Conservation (phyloP, 805 yeast species). For the Myxozyma monticola region DNA sequence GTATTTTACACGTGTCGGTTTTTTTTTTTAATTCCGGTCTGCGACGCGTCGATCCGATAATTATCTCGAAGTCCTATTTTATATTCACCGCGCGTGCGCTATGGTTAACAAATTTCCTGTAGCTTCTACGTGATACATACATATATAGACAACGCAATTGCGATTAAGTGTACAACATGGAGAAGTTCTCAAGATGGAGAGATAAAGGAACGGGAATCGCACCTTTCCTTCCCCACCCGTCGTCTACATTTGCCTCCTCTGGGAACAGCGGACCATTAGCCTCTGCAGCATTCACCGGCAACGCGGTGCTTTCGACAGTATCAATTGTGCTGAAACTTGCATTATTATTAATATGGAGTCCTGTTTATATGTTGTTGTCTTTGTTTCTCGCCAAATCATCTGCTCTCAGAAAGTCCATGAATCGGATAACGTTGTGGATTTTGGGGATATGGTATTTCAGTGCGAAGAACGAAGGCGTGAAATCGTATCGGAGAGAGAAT, state of each 20-base stretch:
- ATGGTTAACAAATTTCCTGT: no score
- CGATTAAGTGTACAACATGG: no score
- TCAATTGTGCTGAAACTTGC: constrained; percentile 33
- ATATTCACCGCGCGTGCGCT: no score
- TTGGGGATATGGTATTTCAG: constrained; percentile 36
- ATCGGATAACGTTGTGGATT: constrained; percentile 32
- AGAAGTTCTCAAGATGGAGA: constrained; percentile 78
- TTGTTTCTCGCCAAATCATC: neutral
- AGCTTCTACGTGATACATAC: no score
- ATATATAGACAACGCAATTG: no score
- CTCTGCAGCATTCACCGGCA: constrained; percentile 1
- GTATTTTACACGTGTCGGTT: no score
- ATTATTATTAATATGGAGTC: constrained; percentile 1
- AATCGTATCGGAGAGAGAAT: constrained; percentile 43
- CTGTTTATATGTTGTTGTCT: constrained; percentile 1
- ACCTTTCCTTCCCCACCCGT: constrained; percentile 66
- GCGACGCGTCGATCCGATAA: no score
- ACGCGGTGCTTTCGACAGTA: constrained; percentile 36
- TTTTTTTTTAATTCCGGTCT: no score
- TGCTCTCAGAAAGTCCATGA: neutral
- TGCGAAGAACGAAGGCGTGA: constrained; percentile 50
- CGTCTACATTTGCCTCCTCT: constrained; percentile 16
- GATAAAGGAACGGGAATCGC: constrained; percentile 93
- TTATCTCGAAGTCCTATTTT: no score
- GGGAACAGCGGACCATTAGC: neutral